Evolutionary conservation across 2,329 filamentous ascomycete genomes (phyloP).

Genomic region (Penicillium rolfsii): DNA sequence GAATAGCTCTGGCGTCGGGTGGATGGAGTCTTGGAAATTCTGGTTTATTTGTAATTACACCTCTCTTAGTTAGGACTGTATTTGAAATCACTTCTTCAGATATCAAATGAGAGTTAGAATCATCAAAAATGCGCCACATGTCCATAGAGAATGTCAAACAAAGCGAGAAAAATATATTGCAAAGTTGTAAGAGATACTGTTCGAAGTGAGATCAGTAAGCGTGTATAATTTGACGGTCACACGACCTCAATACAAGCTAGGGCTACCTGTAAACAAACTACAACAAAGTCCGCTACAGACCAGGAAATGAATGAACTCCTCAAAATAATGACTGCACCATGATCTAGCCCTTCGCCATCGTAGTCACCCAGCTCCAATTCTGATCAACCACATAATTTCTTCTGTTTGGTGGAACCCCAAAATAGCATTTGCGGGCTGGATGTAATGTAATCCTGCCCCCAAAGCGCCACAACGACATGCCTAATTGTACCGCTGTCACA

Average conservation of each 20-base stretch:
- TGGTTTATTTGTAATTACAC: neutral
- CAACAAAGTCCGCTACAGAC: neutral
- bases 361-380: neutral
- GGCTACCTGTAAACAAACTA: neutral
- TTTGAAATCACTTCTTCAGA: neutral
- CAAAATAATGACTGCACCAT: neutral
- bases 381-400: no score
- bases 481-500: neutral
- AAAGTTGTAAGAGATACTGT: neutral
- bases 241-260: neutral
- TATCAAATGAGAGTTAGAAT: neutral
- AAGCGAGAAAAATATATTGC: neutral
- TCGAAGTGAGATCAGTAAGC: neutral
- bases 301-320: neutral
- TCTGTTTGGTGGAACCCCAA: neutral
- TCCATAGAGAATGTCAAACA: neutral
- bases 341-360: neutral
- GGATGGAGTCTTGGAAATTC: neutral
- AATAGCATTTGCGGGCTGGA: neutral
- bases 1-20: neutral
- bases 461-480: neutral
- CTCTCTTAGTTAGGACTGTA: neutral
- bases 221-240: neutral
- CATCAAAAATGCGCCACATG: neutral
- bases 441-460: neutral